A percentile compares a stretch with the other conserved stretches of the same genome.
Evolutionary conservation across 306 rosid species (phyloP).

Genomic region (Lupinus albus): DNA sequence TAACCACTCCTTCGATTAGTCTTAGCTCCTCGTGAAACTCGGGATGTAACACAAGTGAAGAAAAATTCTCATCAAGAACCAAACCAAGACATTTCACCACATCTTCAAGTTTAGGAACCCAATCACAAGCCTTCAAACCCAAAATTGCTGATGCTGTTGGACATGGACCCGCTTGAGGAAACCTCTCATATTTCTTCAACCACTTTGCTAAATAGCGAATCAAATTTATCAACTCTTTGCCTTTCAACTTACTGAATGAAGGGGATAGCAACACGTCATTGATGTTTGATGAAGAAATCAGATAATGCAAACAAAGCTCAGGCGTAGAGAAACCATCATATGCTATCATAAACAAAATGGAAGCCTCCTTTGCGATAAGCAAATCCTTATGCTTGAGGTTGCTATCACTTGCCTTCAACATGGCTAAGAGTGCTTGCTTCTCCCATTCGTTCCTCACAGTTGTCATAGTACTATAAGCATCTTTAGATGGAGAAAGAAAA

Average conservation of each 20-base stretch:
- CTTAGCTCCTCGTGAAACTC: constrained; percentile 76
- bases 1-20: constrained; percentile 51
- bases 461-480: constrained; percentile 45
- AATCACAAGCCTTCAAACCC: constrained; percentile 67
- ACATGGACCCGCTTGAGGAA: constrained; percentile 75
- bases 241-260: constrained; percentile 63
- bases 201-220: constrained; percentile 75
- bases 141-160: constrained; percentile 47
- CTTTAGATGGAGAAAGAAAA: constrained; percentile 63
- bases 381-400: constrained; percentile 44
- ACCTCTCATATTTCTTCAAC: constrained; percentile 83
- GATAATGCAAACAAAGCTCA: constrained; percentile 78
- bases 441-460: constrained; percentile 82
- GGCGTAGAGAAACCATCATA: constrained; percentile 69
- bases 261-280: constrained; percentile 58
- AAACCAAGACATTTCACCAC: constrained; percentile 60
- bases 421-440: constrained; percentile 64
- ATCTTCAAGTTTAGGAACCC: constrained; percentile 85
- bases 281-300: constrained; percentile 66
- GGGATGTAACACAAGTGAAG: constrained; percentile 70
- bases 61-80: constrained; percentile 71
- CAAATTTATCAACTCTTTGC: constrained; percentile 63
- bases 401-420: constrained; percentile 53
- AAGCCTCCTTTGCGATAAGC: constrained; percentile 64
- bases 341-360: constrained; percentile 76